phyloP scores from a whole-genome alignment of 2,329 filamentous ascomycete genomes.

The Didymella lethalis region DNA sequence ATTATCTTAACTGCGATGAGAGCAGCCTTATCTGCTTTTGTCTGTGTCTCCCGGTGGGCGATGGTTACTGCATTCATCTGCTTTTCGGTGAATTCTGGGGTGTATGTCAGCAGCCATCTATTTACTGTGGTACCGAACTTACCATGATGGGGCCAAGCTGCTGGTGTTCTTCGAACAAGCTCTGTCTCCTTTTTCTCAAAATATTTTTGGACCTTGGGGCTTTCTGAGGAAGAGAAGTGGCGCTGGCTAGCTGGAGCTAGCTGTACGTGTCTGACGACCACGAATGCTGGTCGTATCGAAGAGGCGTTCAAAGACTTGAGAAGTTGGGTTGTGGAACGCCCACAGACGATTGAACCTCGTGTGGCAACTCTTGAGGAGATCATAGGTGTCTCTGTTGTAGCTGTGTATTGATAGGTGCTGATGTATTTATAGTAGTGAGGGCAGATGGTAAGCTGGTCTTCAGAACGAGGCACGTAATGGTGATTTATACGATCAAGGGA shows the following conservation, averaged over 20 bases:
- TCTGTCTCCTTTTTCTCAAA: constrained; percentile 57
- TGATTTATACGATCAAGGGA: constrained; percentile 41
- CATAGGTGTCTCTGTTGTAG: constrained; percentile 32
- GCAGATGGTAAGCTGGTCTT: constrained; percentile 28
- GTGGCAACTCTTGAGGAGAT: constrained; percentile 38
- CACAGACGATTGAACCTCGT: constrained; percentile 43
- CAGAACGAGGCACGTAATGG: constrained; percentile 27
- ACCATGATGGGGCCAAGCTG: constrained; percentile 60
- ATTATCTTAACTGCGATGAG: constrained; percentile 78
- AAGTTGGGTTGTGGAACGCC: constrained; percentile 49
- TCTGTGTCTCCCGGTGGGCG: constrained; percentile 77
- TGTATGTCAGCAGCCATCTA: constrained; percentile 18
- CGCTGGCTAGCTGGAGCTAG: constrained; percentile 36
- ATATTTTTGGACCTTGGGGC: constrained; percentile 53
- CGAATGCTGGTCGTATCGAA: constrained; percentile 44
- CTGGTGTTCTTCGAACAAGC: constrained; percentile 55
- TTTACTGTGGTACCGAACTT: constrained; percentile 11
- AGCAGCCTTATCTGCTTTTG: constrained; percentile 79
- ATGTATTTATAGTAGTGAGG: constrained; percentile 17
- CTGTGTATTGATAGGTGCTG: constrained; percentile 17
- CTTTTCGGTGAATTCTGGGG: constrained; percentile 71
- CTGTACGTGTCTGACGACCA: constrained; percentile 42
- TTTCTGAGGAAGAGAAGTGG: constrained; percentile 52
- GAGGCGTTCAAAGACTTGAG: constrained; percentile 50
- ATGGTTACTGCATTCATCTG: constrained; percentile 79